Evolutionary conservation across 306 rosid species (phyloP).

Genomic region (Inga oerstediana): DNA sequence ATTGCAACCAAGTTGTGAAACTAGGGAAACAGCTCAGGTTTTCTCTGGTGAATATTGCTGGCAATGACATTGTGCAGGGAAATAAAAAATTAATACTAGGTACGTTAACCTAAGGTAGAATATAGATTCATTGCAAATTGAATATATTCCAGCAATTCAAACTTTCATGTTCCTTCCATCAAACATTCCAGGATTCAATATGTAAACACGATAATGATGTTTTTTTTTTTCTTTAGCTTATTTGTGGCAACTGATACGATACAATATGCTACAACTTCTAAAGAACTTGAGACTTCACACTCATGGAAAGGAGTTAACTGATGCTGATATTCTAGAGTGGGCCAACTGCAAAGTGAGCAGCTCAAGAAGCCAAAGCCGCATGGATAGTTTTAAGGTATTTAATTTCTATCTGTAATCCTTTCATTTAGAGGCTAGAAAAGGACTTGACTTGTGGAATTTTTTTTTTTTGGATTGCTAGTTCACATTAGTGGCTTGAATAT

Average conservation of each 20-base stretch:
- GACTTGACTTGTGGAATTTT: not conserved
- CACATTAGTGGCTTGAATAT: not conserved
- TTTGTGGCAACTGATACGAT: slow-evolving; percentile 98
- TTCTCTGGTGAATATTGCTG: slow-evolving; percentile 94
- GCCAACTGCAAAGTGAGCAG: slow-evolving; percentile 80
- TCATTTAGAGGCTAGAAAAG: not conserved
- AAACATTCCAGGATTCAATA: not conserved
- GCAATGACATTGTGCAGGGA: slow-evolving; percentile 97
- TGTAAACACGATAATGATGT: slow-evolving; percentile 9
- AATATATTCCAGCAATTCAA: slow-evolving; percentile 9
- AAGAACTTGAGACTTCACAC: slow-evolving; percentile 94
- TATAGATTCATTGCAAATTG: not conserved
- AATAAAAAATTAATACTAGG: slow-evolving; percentile 90
- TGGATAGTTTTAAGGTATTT: slow-evolving; percentile 84
- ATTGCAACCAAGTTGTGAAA: slow-evolving; percentile 94
- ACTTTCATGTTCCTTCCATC: not conserved
- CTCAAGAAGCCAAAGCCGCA: slow-evolving; percentile 75
- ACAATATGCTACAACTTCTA: slow-evolving; percentile 84
- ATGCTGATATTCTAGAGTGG: slow-evolving; percentile 93
- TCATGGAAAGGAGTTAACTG: slow-evolving; percentile 85
- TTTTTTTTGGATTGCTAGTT: not conserved
- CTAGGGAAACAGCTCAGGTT: slow-evolving; percentile 89
- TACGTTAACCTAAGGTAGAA: slow-evolving; percentile 33
- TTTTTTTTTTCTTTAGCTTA: slow-evolving; percentile 62
- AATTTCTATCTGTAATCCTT: slow-evolving; percentile 1